Conservation (phyloP, 2,329 filamentous ascomycete genomes). For the Apiospora pterosperma region DNA sequence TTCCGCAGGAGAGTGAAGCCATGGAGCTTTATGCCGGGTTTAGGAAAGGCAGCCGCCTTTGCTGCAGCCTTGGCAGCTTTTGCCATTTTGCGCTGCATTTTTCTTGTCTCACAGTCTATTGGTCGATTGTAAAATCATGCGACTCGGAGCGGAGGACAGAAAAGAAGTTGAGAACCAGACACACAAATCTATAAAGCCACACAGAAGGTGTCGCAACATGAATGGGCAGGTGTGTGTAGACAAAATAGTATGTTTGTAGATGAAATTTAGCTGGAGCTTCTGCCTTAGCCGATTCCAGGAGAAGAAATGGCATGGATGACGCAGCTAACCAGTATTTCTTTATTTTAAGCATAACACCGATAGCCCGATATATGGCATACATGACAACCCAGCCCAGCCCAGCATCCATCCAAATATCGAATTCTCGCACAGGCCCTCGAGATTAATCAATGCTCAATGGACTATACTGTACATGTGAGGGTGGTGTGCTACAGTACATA, state of each 20-base stretch:
- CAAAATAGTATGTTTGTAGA: background rate
- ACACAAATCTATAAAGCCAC: background rate
- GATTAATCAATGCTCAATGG: slow-evolving; percentile 3
- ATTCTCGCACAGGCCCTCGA: background rate
- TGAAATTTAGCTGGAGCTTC: slow-evolving; percentile 3
- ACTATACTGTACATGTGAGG: background rate
- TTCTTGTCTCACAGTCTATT: background rate
- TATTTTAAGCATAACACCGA: slow-evolving; percentile 4
- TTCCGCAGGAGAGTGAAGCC: slow-evolving; percentile 88
- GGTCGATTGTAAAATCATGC: background rate
- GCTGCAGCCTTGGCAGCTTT: slow-evolving; percentile 45
- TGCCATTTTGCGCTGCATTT: slow-evolving; percentile 40
- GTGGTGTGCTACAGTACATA: background rate
- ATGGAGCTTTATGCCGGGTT: slow-evolving; percentile 80
- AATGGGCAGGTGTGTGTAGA: background rate
- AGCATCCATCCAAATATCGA: background rate
- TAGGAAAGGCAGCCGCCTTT: slow-evolving; percentile 69
- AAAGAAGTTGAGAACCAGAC: background rate
- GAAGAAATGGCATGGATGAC: slow-evolving; percentile 2
- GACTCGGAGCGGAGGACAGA: background rate
- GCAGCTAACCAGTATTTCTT: slow-evolving; percentile 1
- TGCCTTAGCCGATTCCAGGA: background rate
- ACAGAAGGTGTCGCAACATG: background rate
- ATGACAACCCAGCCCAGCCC: background rate
- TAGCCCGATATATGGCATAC: background rate